phyloP scores from a whole-genome alignment of 169 alveolate species.

The Prorocentrum cordatum region DNA sequence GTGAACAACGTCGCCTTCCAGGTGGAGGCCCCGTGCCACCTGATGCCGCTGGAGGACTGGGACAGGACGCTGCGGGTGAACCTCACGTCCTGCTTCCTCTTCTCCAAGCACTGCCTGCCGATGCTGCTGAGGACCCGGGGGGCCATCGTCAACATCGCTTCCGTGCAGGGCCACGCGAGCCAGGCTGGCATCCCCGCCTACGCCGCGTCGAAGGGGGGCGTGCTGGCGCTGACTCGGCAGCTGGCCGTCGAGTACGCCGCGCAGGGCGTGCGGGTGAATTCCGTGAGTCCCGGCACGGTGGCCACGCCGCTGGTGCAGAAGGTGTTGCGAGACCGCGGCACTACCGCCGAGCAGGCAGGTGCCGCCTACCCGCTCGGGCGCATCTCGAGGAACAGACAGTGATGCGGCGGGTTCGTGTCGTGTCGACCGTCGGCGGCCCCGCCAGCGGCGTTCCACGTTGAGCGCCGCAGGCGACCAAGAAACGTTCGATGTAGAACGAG shows the following conservation, averaged over 20 bases:
- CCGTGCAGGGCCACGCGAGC: conserved; percentile 5
- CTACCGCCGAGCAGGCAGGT: not conserved
- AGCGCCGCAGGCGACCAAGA: too few relatives aligned
- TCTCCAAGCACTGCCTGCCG: conserved; percentile 2
- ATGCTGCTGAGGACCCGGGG: not conserved
- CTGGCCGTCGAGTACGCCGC: conserved; percentile 19
- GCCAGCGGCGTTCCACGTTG: too few relatives aligned
- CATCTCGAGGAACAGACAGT: too few relatives aligned
- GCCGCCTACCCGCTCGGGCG: not conserved
- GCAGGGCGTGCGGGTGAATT: not conserved
- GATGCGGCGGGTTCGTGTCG: too few relatives aligned
- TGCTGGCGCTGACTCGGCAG: conserved; percentile 1
- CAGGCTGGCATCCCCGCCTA: not conserved
- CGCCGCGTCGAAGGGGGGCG: conserved; percentile 20
- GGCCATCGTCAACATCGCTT: conserved; percentile 2
- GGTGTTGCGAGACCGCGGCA: not conserved
- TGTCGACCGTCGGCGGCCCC: too few relatives aligned
- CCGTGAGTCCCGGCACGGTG: conserved; percentile 12
- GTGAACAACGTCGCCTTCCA: conserved; percentile 13
- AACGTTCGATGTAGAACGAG: too few relatives aligned
- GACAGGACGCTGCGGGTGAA: not conserved
- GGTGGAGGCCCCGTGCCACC: conserved; percentile 22
- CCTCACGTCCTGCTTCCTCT: conserved; percentile 6
- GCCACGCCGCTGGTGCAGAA: conserved; percentile 1
- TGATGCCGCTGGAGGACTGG: conserved; percentile 12